Evolutionary conservation across 1,284 basidiomycete genomes (phyloP).

Genomic region (Cutaneotrichosporon cutaneum): DNA sequence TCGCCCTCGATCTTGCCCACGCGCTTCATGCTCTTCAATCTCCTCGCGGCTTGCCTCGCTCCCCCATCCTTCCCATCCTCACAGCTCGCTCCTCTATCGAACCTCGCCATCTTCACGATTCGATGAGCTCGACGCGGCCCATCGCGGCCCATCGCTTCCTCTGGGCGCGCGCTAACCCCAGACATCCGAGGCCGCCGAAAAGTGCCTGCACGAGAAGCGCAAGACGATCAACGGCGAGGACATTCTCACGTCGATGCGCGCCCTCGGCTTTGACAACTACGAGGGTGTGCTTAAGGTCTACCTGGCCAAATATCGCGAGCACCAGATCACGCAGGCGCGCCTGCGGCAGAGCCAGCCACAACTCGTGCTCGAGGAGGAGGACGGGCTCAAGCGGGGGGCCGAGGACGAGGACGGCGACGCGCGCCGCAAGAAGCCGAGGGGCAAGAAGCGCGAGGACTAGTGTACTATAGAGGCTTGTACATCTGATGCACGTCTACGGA

Average conservation of each 20-base stretch:
- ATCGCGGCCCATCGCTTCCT: too few relatives aligned
- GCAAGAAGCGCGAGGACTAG: conserved; percentile 15
- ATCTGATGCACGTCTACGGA: conserved; percentile 2
- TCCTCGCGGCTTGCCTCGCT: too few relatives aligned
- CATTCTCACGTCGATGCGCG: conserved; percentile 85
- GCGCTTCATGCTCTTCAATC: too few relatives aligned
- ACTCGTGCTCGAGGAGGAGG: conserved; percentile 20
- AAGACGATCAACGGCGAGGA: conserved; percentile 90
- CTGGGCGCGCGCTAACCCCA: conserved; percentile 28
- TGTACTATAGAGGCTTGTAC: conserved; percentile 1
- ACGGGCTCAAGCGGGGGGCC: conserved; percentile 27
- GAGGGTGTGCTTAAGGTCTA: conserved; percentile 82
- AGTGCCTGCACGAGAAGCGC: conserved; percentile 92
- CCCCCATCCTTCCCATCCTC: too few relatives aligned
- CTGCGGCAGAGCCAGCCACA: conserved; percentile 22
- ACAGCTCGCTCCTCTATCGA: too few relatives aligned
- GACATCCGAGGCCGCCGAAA: conserved; percentile 68
- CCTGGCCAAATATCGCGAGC: conserved; percentile 79
- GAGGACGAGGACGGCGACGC: conserved; percentile 22
- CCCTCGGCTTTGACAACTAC: conserved; percentile 94
- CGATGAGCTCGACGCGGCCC: too few relatives aligned
- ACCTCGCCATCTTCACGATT: not conserved
- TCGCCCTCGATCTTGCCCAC: too few relatives aligned
- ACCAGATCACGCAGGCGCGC: conserved; percentile 33
- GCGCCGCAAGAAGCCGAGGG: conserved; percentile 24